Evolutionary conservation across 2,329 filamentous ascomycete species (phyloP).

Genomic region (Fusarium drepaniforme): DNA sequence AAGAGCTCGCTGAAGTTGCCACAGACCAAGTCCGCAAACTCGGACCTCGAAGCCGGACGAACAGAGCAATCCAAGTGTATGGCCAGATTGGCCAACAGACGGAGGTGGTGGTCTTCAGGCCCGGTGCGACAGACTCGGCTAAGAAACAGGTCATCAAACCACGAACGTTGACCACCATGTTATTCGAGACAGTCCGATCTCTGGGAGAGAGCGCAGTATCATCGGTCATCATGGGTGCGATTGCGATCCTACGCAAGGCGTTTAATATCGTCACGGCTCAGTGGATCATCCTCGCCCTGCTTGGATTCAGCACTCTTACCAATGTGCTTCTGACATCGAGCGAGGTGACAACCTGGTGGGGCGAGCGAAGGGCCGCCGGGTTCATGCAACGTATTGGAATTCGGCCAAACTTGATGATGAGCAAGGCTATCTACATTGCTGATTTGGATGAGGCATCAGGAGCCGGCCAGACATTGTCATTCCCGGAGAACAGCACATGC

Average conservation of each 20-base stretch:
- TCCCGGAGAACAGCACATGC: slow-evolving; percentile 65
- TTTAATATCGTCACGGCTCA: slow-evolving; percentile 80
- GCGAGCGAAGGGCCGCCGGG: slow-evolving; percentile 80
- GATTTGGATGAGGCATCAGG: slow-evolving; percentile 79
- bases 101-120: slow-evolving; percentile 71
- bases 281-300: slow-evolving; percentile 76
- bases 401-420: slow-evolving; percentile 83
- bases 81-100: slow-evolving; percentile 79
- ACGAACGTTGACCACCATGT: slow-evolving; percentile 74
- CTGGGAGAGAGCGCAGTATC: slow-evolving; percentile 81
- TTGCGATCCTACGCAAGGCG: slow-evolving; percentile 73
- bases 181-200: slow-evolving; percentile 79
- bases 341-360: slow-evolving; percentile 84
- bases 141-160: slow-evolving; percentile 72
- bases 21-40: slow-evolving; percentile 83
- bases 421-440: slow-evolving; percentile 83
- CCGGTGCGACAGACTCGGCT: slow-evolving; percentile 58
- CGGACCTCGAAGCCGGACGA: slow-evolving; percentile 79
- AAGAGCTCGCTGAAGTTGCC: slow-evolving; percentile 80
- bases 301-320: slow-evolving; percentile 76
- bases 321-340: slow-evolving; percentile 83
- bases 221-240: slow-evolving; percentile 81
- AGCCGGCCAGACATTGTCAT: slow-evolving; percentile 46
- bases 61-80: slow-evolving; percentile 83
- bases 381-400: slow-evolving; percentile 90